Evolutionary conservation across 1,139 yeast genomes (phyloP).

Genomic region (Hemisphaericaspora subhashii): DNA sequence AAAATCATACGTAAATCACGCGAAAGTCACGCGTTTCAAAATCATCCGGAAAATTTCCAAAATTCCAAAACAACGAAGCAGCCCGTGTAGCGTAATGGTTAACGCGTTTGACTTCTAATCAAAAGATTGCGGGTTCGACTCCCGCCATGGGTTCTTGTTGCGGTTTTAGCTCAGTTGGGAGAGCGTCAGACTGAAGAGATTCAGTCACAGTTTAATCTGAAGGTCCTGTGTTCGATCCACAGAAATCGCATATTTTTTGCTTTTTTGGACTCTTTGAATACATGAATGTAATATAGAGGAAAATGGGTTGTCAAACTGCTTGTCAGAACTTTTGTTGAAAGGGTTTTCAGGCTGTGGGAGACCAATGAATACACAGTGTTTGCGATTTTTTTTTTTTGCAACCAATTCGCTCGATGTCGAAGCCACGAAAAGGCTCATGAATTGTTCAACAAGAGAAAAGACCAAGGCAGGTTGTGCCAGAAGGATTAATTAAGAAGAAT

Average conservation of each 20-base stretch:
- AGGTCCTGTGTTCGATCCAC: conserved; percentile 62
- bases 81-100: conserved; percentile 53
- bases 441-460: no score
- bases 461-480: no score
- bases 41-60: background rate
- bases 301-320: no score
- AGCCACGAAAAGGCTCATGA: no score
- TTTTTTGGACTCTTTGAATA: no score
- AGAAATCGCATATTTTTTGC: conserved; percentile 43
- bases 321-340: no score
- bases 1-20: conserved; percentile 3
- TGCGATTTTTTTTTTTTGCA: no score
- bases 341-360: no score
- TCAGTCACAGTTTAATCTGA: conserved; percentile 29
- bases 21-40: background rate
- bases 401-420: no score
- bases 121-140: conserved; percentile 51
- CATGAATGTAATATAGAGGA: no score
- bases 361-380: no score
- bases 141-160: conserved; percentile 44
- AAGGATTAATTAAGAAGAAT: no score
- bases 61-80: conserved; percentile 1
- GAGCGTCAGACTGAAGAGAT: conserved; percentile 56
- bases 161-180: conserved; percentile 57
- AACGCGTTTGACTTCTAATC: conserved; percentile 51